Evolutionary conservation across 1,284 basidiomycete species (phyloP).

Genomic region (Heliocybe sulcata): DNA sequence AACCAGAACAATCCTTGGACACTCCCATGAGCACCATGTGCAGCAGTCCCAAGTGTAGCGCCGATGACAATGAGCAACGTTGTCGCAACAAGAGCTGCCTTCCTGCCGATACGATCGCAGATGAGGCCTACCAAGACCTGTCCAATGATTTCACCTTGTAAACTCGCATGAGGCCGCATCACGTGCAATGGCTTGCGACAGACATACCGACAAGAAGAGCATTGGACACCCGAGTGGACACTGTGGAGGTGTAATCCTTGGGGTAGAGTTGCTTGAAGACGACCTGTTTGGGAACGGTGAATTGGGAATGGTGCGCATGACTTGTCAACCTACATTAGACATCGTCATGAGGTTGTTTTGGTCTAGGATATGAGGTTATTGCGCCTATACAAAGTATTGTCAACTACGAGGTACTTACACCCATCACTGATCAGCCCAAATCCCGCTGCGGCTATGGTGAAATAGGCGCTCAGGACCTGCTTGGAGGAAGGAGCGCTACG

Average conservation of each 20-base stretch:
- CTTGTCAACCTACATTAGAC: constrained; percentile 37
- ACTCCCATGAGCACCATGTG: constrained; percentile 56
- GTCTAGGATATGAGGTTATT: constrained; percentile 27
- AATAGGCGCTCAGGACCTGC: constrained; percentile 44
- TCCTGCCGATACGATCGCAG: constrained; percentile 68
- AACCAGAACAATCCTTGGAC: constrained; percentile 69
- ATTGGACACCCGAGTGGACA: constrained; percentile 71
- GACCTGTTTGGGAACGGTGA: constrained; percentile 29
- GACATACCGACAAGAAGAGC: constrained; percentile 60
- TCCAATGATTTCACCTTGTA: constrained; percentile 57
- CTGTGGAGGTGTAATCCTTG: constrained; percentile 44
- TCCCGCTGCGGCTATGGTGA: constrained; percentile 57
- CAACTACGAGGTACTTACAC: constrained; percentile 31
- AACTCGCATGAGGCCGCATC: constrained; percentile 7
- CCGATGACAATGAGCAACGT: constrained; percentile 69
- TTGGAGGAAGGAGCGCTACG: constrained; percentile 12
- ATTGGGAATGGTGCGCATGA: constrained; percentile 1
- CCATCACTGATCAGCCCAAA: constrained; percentile 69
- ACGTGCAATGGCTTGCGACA: too few species aligned
- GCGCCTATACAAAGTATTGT: background rate
- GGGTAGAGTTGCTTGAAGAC: constrained; percentile 59
- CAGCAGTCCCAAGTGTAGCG: constrained; percentile 64
- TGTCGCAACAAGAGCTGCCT: constrained; percentile 63
- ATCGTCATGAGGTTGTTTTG: constrained; percentile 68
- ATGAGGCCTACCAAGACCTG: constrained; percentile 61